Evolutionary conservation across 768 basidiomycete species (phyloP), one percentile per base, ranked within the genome.

Genomic region (Boletus tomentosulus): DNA sequence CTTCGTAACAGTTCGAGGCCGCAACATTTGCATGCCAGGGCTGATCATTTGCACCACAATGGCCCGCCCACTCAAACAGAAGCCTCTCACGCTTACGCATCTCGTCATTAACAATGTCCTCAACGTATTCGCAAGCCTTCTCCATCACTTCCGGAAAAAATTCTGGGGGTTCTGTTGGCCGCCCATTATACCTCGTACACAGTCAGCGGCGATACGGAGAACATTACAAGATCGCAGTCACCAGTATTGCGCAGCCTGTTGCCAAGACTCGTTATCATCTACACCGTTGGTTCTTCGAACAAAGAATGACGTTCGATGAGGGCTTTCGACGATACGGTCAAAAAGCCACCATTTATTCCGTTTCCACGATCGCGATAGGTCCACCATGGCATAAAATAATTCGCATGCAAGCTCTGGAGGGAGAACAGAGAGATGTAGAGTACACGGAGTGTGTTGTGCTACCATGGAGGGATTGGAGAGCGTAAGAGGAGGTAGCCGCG

Each of bases 311-410:
- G 90, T 88, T n/a, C 82, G 75, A 70, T 92, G 90, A 4, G 90
- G 89, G 60, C 87, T 89, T 69, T 92, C 88, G 2, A 92, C 91
- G 13, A 92, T 56, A 22, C 84, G 76, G 62, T 92, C 89, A 67
- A 89, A 86, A 19, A 92, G 76, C 85, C 85, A 92, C 91, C 90
- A 92, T 60, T 84, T 87, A 56, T 87, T 89, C 47, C 82, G 74
- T 57, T 78, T 72, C 90, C 89, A 92, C 8, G 68, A 61, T 38
- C 70, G 74, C 19, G 89, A 83, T 15, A 76, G 71, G 46, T 83
- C 76, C 13, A 86, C 55, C 87, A 92, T 85, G 0, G 76, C 76
- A 57, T 91, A 84, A 67, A 89, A 92, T 22, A 92, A 73, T 47
- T 75, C 75, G 64, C 81, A 89, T 0, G 91, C 90, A 16, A 92